Base-by-base conservation (phyloP, 306 rosid genomes). In the Cicer chorassanicum region DNA sequence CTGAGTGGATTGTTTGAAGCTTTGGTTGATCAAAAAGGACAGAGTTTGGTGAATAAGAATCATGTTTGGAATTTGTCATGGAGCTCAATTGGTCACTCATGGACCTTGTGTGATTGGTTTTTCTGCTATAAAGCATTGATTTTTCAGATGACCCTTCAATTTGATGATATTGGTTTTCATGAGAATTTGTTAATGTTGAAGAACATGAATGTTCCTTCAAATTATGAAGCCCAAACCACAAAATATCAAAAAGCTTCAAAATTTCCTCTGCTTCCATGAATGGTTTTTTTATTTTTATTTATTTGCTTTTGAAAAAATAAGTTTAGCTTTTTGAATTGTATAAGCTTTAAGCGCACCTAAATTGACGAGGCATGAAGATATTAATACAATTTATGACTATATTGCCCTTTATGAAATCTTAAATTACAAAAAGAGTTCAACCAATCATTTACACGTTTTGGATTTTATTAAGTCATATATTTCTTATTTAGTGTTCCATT, bases 241-340 rank as follows among this genome's bases (percentile, higher is more conserved):
- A 81, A 46, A 65, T 87, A 67, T 89, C 94, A 36, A 76, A 87
- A 46, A 91, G 88, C 21, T 88, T 73, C 75, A 91, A 40, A 34
- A 88, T 45, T 71, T 78, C 65, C 41, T 80, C 92, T 4, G 89
- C 88, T 44, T 93, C 91, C 98, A 93, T 93, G 5, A 78, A 60
- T 69, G 84, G 76, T 11, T 51, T 69, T 21, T 21, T 19, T 19
- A 16, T 19, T 19, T 16, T 19, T 19, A 1, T 21, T 21, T 21
- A 1, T 15, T 75, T 55, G 74, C 73, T 36, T 54, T 40, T 73
- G 74, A 70, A 72, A 65, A 65, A 74, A 44, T 73, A 51, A 68
- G 72, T 42, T 13, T 13, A 44, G 18, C 9, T 34, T 61, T 71
- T 50, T 49, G 65, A 80, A 80, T 46, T 78, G 60, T 51, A 49